Conservation (phyloP, 768 basidiomycete species). For the Phlebiopsis flavidoalba region DNA sequence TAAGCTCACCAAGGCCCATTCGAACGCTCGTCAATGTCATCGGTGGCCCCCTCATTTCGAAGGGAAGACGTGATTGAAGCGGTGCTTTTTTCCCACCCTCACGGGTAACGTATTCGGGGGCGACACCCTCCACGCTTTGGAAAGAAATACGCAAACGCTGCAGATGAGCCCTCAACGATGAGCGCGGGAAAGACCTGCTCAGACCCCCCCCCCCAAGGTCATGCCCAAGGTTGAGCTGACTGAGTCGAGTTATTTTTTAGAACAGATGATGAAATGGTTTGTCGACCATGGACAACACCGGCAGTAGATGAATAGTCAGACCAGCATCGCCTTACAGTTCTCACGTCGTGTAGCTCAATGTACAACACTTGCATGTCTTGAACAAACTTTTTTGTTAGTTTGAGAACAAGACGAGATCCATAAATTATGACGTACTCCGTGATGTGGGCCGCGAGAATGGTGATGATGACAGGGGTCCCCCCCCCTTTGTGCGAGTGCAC, state of each 20-base stretch:
- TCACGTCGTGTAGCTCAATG: not conserved
- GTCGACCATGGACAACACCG: no score
- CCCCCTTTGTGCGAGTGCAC: conserved; percentile 12
- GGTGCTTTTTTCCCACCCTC: not conserved
- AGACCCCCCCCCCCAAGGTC: no score
- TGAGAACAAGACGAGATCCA: not conserved
- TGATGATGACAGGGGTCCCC: conserved; percentile 6
- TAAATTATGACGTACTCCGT: conserved; percentile 4
- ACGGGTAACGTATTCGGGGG: not conserved
- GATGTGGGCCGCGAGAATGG: not conserved
- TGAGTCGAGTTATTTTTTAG: not conserved
- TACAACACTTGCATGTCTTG: not conserved
- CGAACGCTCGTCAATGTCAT: no score
- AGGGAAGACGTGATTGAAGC: not conserved
- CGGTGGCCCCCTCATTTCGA: no score
- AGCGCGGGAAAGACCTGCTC: not conserved
- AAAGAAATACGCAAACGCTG: not conserved
- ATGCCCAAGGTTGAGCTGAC: not conserved
- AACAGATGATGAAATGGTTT: no score
- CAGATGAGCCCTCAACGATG: not conserved
- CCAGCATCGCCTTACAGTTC: no score
- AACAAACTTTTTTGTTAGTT: no score
- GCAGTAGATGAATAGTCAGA: not conserved
- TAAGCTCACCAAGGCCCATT: no score
- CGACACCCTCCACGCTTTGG: no score